Base-by-base conservation (phyloP, 1,284 basidiomycete genomes). In the Cutaneotrichosporon spelunceum region DNA sequence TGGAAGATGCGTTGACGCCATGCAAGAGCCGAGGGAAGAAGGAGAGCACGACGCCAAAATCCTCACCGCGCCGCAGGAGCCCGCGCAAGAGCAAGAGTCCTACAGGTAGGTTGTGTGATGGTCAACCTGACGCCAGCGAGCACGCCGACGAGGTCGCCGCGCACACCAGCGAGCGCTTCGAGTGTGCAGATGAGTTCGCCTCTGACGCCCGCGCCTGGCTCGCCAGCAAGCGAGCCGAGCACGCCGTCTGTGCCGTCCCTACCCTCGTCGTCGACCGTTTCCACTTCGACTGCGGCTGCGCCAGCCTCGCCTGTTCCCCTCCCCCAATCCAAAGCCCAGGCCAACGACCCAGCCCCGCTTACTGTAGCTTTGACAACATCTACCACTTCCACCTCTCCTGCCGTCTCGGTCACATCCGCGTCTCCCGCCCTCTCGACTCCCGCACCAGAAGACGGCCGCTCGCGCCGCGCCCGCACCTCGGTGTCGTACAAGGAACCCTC, bases 401-500 rank as follows among this genome's bases (percentile, higher is more conserved):
- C n/a, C n/a, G n/a, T n/a, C n/a, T n/a, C n/a, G n/a, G n/a, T n/a
- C n/a, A 33, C 30, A 9, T 33, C 30, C 30, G 13, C 30, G 13
- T 33, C 30, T 11, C 8, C 8, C 30, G 30, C 30, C 8, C 8
- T 11, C 30, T 9, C 13, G 8, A 1, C 30, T 33, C 8, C 53
- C 7, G 57, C 45, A 3, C 30, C 33, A 5, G 60, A 62, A 29
- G 61, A 60, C 34, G 49, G 33, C 4, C 56, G 57, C 19, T 33
- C 33, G n/a, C 62, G 65, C 19, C 59, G 62, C 30, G 39, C 57
- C 10, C 59, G 62, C 44, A 39, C 52, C n/a, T 60, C 54, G 13
- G 65, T 64, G 8, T 58, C 42, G 36, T 66, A 66, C 62, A 66
- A 66, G 53, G 65, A 66, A 53, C 65, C 65, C 19, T 53, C 45